A percentile compares a stretch with the other conserved stretches of the same genome.
phyloP scores from a whole-genome alignment of 164 flowering plant genomes.

The Nymphaea thermarum region DNA sequence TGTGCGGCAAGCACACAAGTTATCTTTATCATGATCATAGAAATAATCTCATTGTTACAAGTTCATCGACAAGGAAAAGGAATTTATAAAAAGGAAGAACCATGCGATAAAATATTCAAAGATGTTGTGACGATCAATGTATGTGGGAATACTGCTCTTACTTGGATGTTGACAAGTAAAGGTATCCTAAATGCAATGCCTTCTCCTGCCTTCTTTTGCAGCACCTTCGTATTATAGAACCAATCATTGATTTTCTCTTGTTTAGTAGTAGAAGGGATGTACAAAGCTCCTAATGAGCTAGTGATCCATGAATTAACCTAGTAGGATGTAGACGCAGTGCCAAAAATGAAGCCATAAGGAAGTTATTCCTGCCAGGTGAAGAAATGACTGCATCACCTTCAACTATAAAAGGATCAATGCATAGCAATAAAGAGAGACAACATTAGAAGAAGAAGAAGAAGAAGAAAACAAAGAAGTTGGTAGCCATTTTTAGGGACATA shows the following conservation, averaged over 20 bases:
- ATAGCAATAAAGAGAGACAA: not conserved
- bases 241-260: not conserved
- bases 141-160: too few relatives aligned
- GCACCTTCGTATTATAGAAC: slow-evolving; percentile 19
- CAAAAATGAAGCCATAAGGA: slow-evolving; percentile 21
- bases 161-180: slow-evolving; percentile 17
- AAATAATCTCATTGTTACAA: too few relatives aligned
- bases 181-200: slow-evolving; percentile 30
- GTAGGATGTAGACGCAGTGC: slow-evolving; percentile 21
- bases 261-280: not conserved
- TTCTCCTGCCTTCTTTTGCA: slow-evolving; percentile 23
- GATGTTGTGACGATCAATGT: too few relatives aligned
- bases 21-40: too few relatives aligned
- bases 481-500: not conserved
- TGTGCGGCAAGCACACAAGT: slow-evolving; percentile 4
- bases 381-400: too few relatives aligned
- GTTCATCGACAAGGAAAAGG: too few relatives aligned
- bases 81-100: too few relatives aligned
- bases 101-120: too few relatives aligned
- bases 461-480: too few relatives aligned
- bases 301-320: slow-evolving; percentile 18
- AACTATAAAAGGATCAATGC: not conserved
- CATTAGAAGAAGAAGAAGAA: not conserved
- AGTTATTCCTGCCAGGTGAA: slow-evolving; percentile 10
- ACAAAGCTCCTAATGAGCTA: not conserved